Evolutionary conservation across 2,329 filamentous ascomycete genomes (phyloP).

Genomic region (Neoarthrinium moseri): DNA sequence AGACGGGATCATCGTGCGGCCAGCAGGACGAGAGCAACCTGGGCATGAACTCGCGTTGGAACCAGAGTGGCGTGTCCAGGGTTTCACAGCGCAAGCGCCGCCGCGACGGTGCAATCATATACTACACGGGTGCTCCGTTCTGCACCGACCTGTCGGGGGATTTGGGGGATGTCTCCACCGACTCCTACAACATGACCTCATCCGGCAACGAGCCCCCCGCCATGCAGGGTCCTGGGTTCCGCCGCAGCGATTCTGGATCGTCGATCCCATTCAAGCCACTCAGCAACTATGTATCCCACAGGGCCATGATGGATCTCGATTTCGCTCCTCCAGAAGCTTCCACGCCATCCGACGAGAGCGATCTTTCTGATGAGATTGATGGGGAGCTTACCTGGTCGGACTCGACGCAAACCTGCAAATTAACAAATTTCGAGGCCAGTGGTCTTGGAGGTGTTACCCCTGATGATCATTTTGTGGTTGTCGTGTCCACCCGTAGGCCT

Average conservation of each 20-base stretch:
- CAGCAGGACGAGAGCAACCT: slow-evolving; percentile 47
- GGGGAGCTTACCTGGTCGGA: slow-evolving; percentile 47
- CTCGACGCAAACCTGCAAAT: slow-evolving; percentile 33
- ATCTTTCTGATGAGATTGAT: slow-evolving; percentile 37
- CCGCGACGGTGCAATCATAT: slow-evolving; percentile 75
- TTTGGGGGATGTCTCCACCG: slow-evolving; percentile 44
- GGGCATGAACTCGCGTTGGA: slow-evolving; percentile 44
- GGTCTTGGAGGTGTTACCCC: slow-evolving; percentile 59
- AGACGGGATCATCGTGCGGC: slow-evolving; percentile 47
- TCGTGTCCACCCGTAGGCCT: slow-evolving; percentile 49
- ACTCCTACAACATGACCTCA: slow-evolving; percentile 44
- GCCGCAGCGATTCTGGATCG: slow-evolving; percentile 46
- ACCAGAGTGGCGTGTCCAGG: slow-evolving; percentile 43
- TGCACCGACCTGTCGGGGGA: slow-evolving; percentile 79
- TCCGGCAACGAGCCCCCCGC: slow-evolving; percentile 30
- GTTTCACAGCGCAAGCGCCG: slow-evolving; percentile 50
- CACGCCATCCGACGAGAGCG: slow-evolving; percentile 28
- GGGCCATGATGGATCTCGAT: slow-evolving; percentile 23
- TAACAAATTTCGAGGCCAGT: slow-evolving; percentile 50
- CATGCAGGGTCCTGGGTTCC: slow-evolving; percentile 23
- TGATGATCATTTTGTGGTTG: slow-evolving; percentile 62
- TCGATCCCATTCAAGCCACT: slow-evolving; percentile 48
- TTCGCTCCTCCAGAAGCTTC: slow-evolving; percentile 29
- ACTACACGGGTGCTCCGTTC: slow-evolving; percentile 77
- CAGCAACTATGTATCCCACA: slow-evolving; percentile 33